Evolutionary conservation across 2,329 filamentous ascomycete genomes (phyloP).

Genomic region (Stagonosporopsis vannaccii): DNA sequence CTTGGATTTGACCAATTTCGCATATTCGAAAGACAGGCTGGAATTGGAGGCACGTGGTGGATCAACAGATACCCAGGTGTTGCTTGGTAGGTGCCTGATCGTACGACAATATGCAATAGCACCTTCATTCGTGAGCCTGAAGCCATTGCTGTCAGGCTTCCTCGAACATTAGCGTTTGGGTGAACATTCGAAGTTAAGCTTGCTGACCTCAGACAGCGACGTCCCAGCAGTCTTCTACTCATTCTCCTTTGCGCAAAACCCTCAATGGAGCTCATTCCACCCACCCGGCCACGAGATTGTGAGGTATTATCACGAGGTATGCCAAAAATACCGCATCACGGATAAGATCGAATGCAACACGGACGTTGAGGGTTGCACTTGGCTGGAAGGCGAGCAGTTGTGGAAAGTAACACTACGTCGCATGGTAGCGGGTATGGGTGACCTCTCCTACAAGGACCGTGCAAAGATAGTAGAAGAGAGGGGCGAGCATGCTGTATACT

Average conservation of each 20-base stretch:
- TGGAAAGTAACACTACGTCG: slow-evolving; percentile 64
- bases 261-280: slow-evolving; percentile 59
- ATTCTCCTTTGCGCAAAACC: slow-evolving; percentile 63
- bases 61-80: slow-evolving; percentile 65
- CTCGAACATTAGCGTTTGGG: neutral
- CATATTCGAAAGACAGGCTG: slow-evolving; percentile 66
- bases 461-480: slow-evolving; percentile 53
- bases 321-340: slow-evolving; percentile 59
- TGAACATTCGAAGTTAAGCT: neutral
- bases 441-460: slow-evolving; percentile 59
- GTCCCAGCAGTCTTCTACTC: slow-evolving; percentile 64
- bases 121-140: neutral
- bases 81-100: slow-evolving; percentile 34
- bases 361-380: slow-evolving; percentile 60
- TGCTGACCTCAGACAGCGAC: slow-evolving; percentile 34
- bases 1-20: slow-evolving; percentile 66
- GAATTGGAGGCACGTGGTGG: slow-evolving; percentile 70
- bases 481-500: slow-evolving; percentile 57
- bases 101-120: neutral
- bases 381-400: slow-evolving; percentile 61
- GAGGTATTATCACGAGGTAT: slow-evolving; percentile 62
- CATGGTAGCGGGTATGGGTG: slow-evolving; percentile 61
- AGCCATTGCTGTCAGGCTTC: neutral
- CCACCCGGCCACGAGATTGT: slow-evolving; percentile 60
- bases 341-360: slow-evolving; percentile 67